Conservation (phyloP, 345 rosid species). For the Raphanus sativus region DNA sequence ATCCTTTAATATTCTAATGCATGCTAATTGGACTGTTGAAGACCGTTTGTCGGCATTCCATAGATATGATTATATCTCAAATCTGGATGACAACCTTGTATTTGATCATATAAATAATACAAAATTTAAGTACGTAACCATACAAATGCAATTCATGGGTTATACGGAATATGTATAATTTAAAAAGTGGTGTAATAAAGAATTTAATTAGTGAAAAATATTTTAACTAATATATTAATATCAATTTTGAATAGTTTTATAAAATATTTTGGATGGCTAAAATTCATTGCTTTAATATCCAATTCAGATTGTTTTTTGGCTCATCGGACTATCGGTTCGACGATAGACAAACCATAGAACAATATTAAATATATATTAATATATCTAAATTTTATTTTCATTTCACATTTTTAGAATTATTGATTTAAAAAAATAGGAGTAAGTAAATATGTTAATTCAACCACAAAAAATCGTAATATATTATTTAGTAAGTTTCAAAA, state of each 20-base stretch:
- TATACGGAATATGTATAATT: too few relatives aligned
- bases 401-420: not conserved
- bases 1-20: not conserved
- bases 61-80: not conserved
- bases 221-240: too few relatives aligned
- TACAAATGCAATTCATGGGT: not conserved
- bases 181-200: too few relatives aligned
- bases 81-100: not conserved
- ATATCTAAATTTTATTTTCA: not conserved
- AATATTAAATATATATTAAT: too few relatives aligned
- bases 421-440: not conserved
- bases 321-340: not conserved
- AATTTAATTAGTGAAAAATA: too few relatives aligned
- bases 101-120: not conserved
- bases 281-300: not conserved
- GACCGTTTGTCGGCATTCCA: not conserved
- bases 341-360: too few relatives aligned
- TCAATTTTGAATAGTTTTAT: too few relatives aligned
- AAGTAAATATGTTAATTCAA: too few relatives aligned
- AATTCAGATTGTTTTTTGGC: not conserved
- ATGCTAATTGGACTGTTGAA: not conserved
- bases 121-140: not conserved
- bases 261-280: not conserved
- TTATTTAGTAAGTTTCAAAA: too few relatives aligned
- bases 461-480: too few relatives aligned